These are phyloP conservation scores for Aspergillus ibericus DNA, from an alignment of 2,329 filamentous ascomycete genomes.

Conservation along the genomic window DNA sequence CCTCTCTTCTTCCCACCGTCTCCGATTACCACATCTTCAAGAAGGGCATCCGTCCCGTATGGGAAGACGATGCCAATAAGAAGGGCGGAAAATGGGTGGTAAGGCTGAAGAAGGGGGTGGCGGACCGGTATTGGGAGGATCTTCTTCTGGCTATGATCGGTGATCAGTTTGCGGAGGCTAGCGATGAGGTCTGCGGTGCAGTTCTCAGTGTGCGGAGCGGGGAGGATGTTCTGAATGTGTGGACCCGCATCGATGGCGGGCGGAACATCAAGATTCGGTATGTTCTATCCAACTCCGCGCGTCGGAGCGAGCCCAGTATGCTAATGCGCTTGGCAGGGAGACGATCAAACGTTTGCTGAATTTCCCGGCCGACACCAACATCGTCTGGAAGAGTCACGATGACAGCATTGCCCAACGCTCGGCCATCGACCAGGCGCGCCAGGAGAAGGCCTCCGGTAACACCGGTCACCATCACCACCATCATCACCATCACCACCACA, in stretches of 20 bases:
- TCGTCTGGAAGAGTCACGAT: conserved; percentile 95
- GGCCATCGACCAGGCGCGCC: conserved; percentile 85
- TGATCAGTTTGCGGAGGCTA: conserved; percentile 88
- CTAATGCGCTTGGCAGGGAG: conserved; percentile 59
- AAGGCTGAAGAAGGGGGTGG: conserved; percentile 93
- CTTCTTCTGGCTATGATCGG: conserved; percentile 86
- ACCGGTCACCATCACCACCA: conserved; percentile 34
- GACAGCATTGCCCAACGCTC: conserved; percentile 90
- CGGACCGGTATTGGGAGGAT: conserved; percentile 96
- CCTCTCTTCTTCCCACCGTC: conserved; percentile 82
- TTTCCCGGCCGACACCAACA: conserved; percentile 83
- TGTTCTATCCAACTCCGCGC: conserved; percentile 32
- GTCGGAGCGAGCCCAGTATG: not conserved
- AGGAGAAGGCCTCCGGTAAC: conserved; percentile 67
- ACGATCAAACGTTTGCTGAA: conserved; percentile 87
- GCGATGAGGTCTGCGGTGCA: conserved; percentile 91
- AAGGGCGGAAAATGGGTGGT: conserved; percentile 97
- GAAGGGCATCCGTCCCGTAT: conserved; percentile 92
- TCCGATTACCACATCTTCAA: conserved; percentile 99
- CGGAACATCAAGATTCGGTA: conserved; percentile 96
- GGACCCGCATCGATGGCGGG: conserved; percentile 90
- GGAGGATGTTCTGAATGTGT: conserved; percentile 96
- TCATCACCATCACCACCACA: conserved; percentile 24
- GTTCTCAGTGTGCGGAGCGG: conserved; percentile 93
- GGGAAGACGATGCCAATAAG: conserved; percentile 98